A percentile compares a stretch with the other conserved stretches of the same genome.
These are phyloP conservation scores for Pestalotiopsis sp. DNA, from an alignment of 2,329 filamentous ascomycete species.

Conservation along the genomic window DNA sequence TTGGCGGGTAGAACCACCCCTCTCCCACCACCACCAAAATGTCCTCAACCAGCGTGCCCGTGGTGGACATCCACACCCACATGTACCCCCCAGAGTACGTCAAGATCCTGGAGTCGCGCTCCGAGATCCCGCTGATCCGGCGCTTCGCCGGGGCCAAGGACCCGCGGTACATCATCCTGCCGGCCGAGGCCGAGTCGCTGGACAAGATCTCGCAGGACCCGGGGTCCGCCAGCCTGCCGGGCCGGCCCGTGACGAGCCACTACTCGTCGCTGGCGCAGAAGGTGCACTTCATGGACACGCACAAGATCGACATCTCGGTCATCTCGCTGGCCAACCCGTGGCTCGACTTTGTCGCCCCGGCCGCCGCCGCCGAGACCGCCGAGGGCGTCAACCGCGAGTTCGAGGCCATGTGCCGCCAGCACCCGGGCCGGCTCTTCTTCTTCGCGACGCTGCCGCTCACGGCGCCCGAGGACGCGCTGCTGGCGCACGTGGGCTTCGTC, in stretches of 20 bases:
- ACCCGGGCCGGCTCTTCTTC: slow-evolving; percentile 73
- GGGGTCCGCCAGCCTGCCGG: slow-evolving; percentile 61
- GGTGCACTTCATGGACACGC: slow-evolving; percentile 83
- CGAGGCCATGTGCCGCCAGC: slow-evolving; percentile 67
- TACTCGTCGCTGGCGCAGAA: slow-evolving; percentile 83
- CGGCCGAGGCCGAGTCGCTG: slow-evolving; percentile 47
- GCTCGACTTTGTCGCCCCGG: slow-evolving; percentile 77
- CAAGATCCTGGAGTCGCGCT: slow-evolving; percentile 59
- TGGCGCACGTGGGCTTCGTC: slow-evolving; percentile 67
- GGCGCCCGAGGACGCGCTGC: slow-evolving; percentile 62
- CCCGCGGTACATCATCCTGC: slow-evolving; percentile 69
- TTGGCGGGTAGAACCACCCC: not conserved
- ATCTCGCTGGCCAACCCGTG: slow-evolving; percentile 92
- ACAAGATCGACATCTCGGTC: slow-evolving; percentile 80
- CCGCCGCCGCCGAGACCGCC: slow-evolving; percentile 66
- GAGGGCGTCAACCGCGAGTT: slow-evolving; percentile 77
- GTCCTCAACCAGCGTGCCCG: slow-evolving; percentile 37
- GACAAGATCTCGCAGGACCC: slow-evolving; percentile 44
- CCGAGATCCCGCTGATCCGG: slow-evolving; percentile 71
- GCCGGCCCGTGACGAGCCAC: slow-evolving; percentile 80
- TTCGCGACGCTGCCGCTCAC: slow-evolving; percentile 83
- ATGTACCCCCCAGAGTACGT: slow-evolving; percentile 70
- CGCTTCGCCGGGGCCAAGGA: slow-evolving; percentile 60
- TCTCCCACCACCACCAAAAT: slow-evolving; percentile 27
- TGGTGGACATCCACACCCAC: slow-evolving; percentile 72